Evolutionary conservation across 192 early-diverging fungal species (phyloP).

Genomic region (Phlyctochytrium planicorne): DNA sequence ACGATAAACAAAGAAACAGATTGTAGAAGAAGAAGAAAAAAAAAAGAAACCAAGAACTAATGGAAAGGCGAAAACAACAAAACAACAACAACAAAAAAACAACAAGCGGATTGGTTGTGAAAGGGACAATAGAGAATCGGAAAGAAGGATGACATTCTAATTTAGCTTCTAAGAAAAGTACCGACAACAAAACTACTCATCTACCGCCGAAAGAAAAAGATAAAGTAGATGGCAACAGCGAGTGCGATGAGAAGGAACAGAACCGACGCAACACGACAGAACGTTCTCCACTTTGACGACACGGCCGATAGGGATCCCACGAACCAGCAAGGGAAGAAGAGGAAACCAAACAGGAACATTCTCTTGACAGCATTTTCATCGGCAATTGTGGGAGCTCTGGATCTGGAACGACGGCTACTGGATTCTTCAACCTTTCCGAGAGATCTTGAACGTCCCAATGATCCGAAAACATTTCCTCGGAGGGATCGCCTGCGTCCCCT

Average conservation of each 20-base stretch:
- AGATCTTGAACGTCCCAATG: not conserved
- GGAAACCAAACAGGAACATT: not conserved
- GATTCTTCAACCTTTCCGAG: not conserved
- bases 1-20: no score
- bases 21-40: no score
- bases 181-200: no score
- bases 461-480: not conserved
- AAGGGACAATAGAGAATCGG: no score
- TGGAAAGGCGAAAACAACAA: no score
- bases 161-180: no score
- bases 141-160: no score
- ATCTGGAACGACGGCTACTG: not conserved
- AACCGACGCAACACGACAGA: not conserved
- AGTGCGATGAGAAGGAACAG: not conserved
- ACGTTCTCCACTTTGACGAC: not conserved
- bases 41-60: no score
- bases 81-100: no score
- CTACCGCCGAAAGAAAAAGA: constrained; percentile 4
- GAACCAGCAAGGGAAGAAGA: constrained; percentile 7
- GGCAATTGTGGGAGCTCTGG: not conserved
- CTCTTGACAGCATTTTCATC: not conserved
- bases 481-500: not conserved
- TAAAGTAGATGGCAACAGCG: not conserved
- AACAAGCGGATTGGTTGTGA: no score
- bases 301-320: not conserved